Evolutionary conservation across 768 basidiomycete genomes (phyloP).

Genomic region (Xerocomellus amylosporus): DNA sequence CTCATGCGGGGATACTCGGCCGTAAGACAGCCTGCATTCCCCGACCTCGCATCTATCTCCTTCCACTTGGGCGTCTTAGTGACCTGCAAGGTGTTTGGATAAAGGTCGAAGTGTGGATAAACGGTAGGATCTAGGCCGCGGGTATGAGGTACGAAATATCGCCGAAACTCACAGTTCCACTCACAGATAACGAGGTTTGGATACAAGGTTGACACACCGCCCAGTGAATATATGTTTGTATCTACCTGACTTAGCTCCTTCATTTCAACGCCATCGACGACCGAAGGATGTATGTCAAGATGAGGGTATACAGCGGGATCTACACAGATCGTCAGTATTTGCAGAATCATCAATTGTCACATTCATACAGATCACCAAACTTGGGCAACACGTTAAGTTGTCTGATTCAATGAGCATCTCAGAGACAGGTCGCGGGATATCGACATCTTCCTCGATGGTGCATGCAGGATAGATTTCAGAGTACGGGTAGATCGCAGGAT

Average conservation of each 20-base stretch:
- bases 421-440: background rate
- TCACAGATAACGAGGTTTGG: constrained; percentile 20
- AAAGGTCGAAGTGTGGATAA: constrained; percentile 43
- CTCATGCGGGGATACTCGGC: constrained; percentile 26
- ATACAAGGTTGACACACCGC: background rate
- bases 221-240: background rate
- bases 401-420: background rate
- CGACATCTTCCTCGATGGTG: background rate
- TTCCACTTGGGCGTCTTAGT: constrained; percentile 53
- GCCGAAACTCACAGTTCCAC: background rate
- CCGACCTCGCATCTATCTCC: constrained; percentile 24
- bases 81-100: constrained; percentile 32
- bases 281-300: constrained; percentile 39
- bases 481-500: constrained; percentile 40
- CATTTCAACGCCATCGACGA: background rate
- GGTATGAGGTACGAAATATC: background rate
- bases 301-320: constrained; percentile 43
- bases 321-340: constrained; percentile 16
- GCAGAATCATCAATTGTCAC: background rate
- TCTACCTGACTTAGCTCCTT: background rate
- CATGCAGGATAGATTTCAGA: constrained; percentile 40
- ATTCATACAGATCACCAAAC: constrained; percentile 36
- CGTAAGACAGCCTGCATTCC: background rate
- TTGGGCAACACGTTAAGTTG: constrained; percentile 28
- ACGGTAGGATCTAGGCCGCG: constrained; percentile 33